These are phyloP conservation scores for Quercus tomentella DNA, from an alignment of 331 rosid genomes.

Conservation along the genomic window DNA sequence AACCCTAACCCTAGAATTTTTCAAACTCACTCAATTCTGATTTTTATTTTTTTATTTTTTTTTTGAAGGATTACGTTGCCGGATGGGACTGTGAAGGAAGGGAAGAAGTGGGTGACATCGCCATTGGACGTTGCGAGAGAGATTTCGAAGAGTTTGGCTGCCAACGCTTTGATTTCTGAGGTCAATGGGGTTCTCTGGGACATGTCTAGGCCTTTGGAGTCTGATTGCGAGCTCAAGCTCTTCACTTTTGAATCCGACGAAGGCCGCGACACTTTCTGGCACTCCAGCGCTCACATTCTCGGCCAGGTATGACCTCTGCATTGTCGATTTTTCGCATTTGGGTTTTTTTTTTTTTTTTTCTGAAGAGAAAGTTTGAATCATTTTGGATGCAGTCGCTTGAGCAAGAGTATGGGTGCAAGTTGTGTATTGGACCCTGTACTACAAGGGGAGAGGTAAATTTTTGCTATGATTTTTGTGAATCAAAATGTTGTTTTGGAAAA, in stretches of 20 bases:
- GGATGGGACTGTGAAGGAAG: constrained; percentile 68
- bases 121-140: constrained; percentile 77
- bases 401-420: constrained; percentile 86
- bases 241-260: constrained; percentile 72
- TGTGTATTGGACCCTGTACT: constrained; percentile 99
- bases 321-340: background rate
- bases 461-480: background rate
- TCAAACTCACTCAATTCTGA: background rate
- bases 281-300: constrained; percentile 97
- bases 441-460: constrained; percentile 88
- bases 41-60: background rate
- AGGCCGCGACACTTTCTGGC: constrained; percentile 99
- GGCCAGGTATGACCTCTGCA: constrained; percentile 57
- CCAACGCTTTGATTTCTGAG: constrained; percentile 72
- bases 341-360: background rate
- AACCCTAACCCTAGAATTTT: background rate
- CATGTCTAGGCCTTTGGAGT: constrained; percentile 77
- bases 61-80: constrained; percentile 54
- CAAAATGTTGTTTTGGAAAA: background rate
- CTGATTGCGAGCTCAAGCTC: constrained; percentile 65
- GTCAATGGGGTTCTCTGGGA: constrained; percentile 91
- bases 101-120: constrained; percentile 71
- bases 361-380: background rate
- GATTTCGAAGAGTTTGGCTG: constrained; percentile 76
- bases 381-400: constrained; percentile 64